Conservation (phyloP, 148 eudicot genomes). For the Amaranthus cruentus region DNA sequence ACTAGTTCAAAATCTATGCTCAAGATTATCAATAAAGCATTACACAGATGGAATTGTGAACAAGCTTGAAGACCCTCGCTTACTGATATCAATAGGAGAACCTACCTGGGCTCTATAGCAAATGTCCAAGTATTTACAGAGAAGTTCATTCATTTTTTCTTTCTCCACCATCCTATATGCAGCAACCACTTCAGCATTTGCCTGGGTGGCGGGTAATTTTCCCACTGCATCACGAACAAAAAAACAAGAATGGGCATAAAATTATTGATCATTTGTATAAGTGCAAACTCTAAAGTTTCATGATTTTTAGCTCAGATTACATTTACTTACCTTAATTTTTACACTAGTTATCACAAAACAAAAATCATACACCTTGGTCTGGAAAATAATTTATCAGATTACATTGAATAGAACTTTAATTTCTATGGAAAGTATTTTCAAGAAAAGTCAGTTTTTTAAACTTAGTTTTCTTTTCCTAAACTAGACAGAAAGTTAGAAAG, state of each 20-base stretch:
- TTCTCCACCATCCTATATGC: slow-evolving; percentile 57
- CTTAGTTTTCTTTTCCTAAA: too few relatives aligned
- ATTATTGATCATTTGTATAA: too few relatives aligned
- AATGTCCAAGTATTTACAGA: slow-evolving; percentile 39
- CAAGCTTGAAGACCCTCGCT: not conserved
- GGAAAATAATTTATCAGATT: too few relatives aligned
- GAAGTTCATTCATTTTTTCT: slow-evolving; percentile 46
- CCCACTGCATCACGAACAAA: slow-evolving; percentile 59
- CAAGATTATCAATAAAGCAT: not conserved
- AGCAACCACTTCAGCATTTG: slow-evolving; percentile 51
- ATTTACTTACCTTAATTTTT: too few relatives aligned
- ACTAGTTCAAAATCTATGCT: not conserved
- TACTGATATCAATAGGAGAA: not conserved
- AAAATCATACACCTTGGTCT: too few relatives aligned
- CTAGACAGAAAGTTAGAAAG: too few relatives aligned
- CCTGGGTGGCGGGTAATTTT: slow-evolving; percentile 66
- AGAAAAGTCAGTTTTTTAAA: too few relatives aligned
- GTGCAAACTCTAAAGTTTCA: too few relatives aligned
- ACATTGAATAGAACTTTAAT: too few relatives aligned
- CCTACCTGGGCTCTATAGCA: slow-evolving; percentile 56
- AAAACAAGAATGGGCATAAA: not conserved
- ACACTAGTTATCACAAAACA: too few relatives aligned
- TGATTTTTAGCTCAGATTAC: too few relatives aligned
- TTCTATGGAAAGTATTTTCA: too few relatives aligned
- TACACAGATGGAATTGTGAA: not conserved